Evolutionary conservation across 345 rosid genomes (phyloP), one percentile per base, ranked within the genome.

Genomic region (Acer negundo): DNA sequence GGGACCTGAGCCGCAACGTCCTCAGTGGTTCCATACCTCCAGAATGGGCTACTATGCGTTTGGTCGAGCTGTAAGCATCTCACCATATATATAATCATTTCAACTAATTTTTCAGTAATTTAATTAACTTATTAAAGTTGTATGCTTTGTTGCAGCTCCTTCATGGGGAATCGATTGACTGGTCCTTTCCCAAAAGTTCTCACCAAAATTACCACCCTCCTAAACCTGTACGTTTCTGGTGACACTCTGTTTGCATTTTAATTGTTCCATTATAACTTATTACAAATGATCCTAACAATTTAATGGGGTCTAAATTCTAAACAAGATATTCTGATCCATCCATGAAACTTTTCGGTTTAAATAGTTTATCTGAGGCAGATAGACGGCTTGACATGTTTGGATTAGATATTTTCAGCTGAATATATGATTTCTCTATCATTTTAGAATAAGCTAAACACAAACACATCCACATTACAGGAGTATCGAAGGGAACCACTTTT

Each of bases 161-260:
- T 95, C 44, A 95, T 95, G 98, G 98, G 98, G 81, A 95, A 93
- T 76, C 82, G 82, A 72, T 76, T 95, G 79, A 89, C 97, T 17
- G 98, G 97, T 70, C 86, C 97, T 56, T 95, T 95, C 73, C 98
- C 98, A 3, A 86, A 73, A 80, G 92, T 84, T 70, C 81, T 95
- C 70, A 89, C 95, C 69, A 83, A 81, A 71, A 85, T 95, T 75
- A 85, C 87, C 66, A 81, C 86, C 44, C 92, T 93, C 74, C 82
- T 47, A 77, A 95, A 88, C 87, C 64, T 95, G 98, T 95, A 95
- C 62, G 94, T 82, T 58, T 35, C 38, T 35, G 38, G 38, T 35
- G 38, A 5, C 38, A 35, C 38, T 35, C 38, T 35, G 6, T 35
- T 35, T 35, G 6, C 6, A 35, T 35, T 35, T 35, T 35, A 35